Percentiles rank a stretch among this genome's conserved stretches.
phyloP scores from a whole-genome alignment of 1,284 basidiomycete genomes.

The Cutaneotrichosporon cyanovorans region DNA sequence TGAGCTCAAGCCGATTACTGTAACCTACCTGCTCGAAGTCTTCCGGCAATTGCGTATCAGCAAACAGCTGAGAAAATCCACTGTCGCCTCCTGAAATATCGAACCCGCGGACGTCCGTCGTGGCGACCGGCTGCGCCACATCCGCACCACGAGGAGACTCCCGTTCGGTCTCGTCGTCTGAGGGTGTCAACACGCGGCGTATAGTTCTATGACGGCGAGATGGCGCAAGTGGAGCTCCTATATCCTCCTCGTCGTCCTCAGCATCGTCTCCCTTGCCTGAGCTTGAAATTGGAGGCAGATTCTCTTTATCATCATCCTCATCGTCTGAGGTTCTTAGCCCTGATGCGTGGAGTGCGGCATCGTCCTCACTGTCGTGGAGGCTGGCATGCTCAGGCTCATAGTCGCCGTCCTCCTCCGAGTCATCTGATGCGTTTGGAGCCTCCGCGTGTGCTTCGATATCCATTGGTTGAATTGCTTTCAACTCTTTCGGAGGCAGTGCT shows the following conservation, averaged over 20 bases:
- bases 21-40: background rate
- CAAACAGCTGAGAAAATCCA: conserved; percentile 42
- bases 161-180: conserved; percentile 17
- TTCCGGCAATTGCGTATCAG: conserved; percentile 23
- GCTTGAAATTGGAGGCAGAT: too few relatives aligned
- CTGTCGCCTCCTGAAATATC: conserved; percentile 7
- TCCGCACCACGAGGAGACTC: too few relatives aligned
- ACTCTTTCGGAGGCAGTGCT: conserved; percentile 19
- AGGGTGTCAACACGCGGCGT: background rate
- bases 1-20: background rate
- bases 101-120: conserved; percentile 11
- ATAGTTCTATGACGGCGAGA: too few relatives aligned
- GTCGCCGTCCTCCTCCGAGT: conserved; percentile 12
- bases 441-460: too few relatives aligned
- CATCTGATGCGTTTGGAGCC: too few relatives aligned
- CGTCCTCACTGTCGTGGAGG: too few relatives aligned
- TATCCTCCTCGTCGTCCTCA: background rate
- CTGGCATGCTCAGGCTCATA: background rate
- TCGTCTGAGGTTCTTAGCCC: background rate
- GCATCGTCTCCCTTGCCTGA: too few relatives aligned
- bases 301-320: background rate
- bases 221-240: background rate
- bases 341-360: too few relatives aligned
- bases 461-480: conserved; percentile 3
- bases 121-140: too few relatives aligned